A percentile compares a stretch with the other conserved stretches of the same genome.
phyloP scores from a whole-genome alignment of 2,329 filamentous ascomycete species.

The Remersonia thermophila region DNA sequence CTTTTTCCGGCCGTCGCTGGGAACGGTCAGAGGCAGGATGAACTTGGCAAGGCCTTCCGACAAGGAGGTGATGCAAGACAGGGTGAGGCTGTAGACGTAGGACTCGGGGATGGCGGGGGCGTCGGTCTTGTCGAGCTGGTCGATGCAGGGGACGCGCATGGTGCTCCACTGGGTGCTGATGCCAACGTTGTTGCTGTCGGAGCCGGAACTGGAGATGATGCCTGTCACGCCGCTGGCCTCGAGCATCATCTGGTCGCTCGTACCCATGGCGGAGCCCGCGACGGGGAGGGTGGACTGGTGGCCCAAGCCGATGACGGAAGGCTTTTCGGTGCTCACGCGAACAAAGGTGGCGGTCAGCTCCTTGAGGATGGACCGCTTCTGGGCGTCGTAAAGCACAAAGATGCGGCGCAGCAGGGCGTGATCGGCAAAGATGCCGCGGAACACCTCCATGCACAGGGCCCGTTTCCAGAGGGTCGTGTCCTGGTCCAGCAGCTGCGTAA shows the following conservation, averaged over 20 bases:
- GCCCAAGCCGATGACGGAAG: constrained; percentile 73
- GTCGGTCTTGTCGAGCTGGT: constrained; percentile 86
- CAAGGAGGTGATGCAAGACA: constrained; percentile 79
- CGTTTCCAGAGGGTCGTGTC: constrained; percentile 79
- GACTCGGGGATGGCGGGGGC: constrained; percentile 76
- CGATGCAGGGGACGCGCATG: constrained; percentile 75
- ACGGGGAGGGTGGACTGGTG: constrained; percentile 77
- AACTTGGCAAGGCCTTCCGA: constrained; percentile 91
- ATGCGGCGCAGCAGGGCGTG: constrained; percentile 66
- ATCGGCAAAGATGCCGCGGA: constrained; percentile 75
- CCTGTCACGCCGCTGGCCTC: constrained; percentile 81
- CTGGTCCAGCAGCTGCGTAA: constrained; percentile 80
- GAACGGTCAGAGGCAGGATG: constrained; percentile 79
- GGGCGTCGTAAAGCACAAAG: constrained; percentile 66
- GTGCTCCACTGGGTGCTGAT: constrained; percentile 90
- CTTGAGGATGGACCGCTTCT: constrained; percentile 60
- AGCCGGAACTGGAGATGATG: constrained; percentile 63
- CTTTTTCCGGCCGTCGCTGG: constrained; percentile 51
- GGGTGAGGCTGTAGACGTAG: constrained; percentile 79
- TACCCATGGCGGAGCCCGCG: constrained; percentile 42
- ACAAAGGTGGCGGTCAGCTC: constrained; percentile 81
- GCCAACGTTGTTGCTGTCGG: constrained; percentile 56
- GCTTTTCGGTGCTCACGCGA: constrained; percentile 84
- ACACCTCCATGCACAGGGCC: constrained; percentile 80
- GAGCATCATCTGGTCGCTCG: constrained; percentile 72